These are phyloP conservation scores for Paraglomus occultum DNA, from an alignment of 192 early-diverging fungal genomes.

Conservation along the genomic window DNA sequence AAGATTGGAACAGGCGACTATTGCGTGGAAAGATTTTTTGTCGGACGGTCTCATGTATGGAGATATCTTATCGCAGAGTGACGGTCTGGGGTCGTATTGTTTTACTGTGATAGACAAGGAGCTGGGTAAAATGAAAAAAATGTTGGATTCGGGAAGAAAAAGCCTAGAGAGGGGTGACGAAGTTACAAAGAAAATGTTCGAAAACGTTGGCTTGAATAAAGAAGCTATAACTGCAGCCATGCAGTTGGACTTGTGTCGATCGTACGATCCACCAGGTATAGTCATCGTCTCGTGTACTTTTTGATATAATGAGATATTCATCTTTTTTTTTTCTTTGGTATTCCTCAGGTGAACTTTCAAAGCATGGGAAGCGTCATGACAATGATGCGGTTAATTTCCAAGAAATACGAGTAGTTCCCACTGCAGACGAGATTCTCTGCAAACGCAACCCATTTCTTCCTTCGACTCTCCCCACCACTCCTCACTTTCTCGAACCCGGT, in stretches of 20 bases:
- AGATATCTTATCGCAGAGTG: no score
- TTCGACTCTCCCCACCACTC: conserved; percentile 34
- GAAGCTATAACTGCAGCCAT: background rate
- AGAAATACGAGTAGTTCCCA: conserved; percentile 53
- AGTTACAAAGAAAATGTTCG: no score
- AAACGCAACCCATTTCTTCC: conserved; percentile 47
- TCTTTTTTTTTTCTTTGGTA: background rate
- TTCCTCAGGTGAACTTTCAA: conserved; percentile 33
- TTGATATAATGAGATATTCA: no score
- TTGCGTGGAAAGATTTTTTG: conserved; percentile 14
- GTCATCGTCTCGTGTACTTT: no score
- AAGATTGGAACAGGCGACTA: background rate
- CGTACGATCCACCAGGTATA: conserved; percentile 12
- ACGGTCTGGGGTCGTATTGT: background rate
- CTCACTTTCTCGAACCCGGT: conserved; percentile 49
- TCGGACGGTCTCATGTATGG: no score
- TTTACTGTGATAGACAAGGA: conserved; percentile 17
- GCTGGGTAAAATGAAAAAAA: background rate
- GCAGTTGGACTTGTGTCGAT: background rate
- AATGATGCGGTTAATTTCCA: conserved; percentile 49
- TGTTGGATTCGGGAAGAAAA: background rate
- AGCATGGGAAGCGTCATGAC: conserved; percentile 48
- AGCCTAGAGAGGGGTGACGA: background rate
- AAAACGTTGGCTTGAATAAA: no score
- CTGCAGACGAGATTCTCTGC: conserved; percentile 46